Conservation (phyloP, 163 green algal species). For the Chlamydomonas reinhardtii region DNA sequence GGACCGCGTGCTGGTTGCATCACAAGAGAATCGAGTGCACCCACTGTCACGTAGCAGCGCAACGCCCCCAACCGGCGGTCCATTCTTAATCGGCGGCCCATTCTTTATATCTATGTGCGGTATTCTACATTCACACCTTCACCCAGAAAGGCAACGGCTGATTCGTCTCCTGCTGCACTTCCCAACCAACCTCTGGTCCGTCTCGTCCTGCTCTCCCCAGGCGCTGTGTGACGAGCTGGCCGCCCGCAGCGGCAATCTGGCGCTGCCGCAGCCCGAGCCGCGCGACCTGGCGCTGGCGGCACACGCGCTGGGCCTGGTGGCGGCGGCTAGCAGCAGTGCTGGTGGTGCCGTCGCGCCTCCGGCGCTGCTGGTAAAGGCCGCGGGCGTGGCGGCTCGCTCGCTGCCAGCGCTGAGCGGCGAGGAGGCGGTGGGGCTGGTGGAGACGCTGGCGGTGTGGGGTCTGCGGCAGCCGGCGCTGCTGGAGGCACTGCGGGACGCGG, state of each 20-base stretch:
- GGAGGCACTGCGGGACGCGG: background rate
- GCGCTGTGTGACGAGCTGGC: background rate
- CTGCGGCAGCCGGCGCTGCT: slow-evolving; percentile 11
- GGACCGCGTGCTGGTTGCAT: no score
- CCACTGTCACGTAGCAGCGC: no score
- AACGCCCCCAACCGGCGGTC: no score
- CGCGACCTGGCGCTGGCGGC: slow-evolving; percentile 19
- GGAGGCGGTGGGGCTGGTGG: slow-evolving; percentile 30
- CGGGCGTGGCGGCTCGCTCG: background rate
- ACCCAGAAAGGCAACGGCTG: no score
- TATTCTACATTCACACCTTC: no score
- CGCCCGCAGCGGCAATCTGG: slow-evolving; percentile 1
- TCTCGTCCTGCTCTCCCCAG: background rate
- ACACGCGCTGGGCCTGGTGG: background rate
- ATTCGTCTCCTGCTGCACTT: no score
- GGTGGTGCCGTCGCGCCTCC: background rate
- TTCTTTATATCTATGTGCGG: no score
- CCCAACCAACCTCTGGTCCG: no score
- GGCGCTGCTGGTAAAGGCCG: slow-evolving; percentile 8
- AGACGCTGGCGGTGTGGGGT: slow-evolving; percentile 1
- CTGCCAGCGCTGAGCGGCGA: background rate
- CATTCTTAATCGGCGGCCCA: no score
- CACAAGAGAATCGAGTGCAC: no score
- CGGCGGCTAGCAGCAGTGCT: background rate
- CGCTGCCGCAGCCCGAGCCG: slow-evolving; percentile 2